Conservation (phyloP, 2,329 filamentous ascomycete species). For the Aspergillus ustus region DNA sequence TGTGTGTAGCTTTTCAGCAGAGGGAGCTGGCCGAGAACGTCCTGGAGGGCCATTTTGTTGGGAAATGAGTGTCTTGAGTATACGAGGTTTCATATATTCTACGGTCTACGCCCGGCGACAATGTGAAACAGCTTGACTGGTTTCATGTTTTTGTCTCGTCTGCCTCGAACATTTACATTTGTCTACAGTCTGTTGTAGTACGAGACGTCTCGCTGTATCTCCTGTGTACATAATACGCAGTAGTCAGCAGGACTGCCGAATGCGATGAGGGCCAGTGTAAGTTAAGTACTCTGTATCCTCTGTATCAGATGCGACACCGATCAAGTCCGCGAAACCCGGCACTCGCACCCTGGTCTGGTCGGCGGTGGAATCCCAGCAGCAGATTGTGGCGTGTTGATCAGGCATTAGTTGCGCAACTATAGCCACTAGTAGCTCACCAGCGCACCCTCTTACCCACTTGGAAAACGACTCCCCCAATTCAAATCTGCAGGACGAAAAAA, state of each 20-base stretch:
- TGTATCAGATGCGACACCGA: neutral
- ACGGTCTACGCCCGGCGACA: neutral
- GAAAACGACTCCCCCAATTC: neutral
- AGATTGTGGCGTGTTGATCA: conserved; percentile 7
- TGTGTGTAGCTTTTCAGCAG: conserved; percentile 29
- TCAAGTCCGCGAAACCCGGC: neutral
- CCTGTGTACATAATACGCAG: no score
- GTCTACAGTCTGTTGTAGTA: no score
- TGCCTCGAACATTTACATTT: no score
- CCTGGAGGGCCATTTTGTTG: conserved; percentile 18
- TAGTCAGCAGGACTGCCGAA: no score
- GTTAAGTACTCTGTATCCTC: no score
- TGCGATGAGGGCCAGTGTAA: no score
- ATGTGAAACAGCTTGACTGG: no score
- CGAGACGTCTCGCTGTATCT: no score
- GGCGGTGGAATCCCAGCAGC: neutral
- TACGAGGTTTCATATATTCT: neutral
- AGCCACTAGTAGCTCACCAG: conserved; percentile 10
- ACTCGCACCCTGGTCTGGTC: neutral
- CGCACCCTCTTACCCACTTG: neutral
- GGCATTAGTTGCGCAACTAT: conserved; percentile 1
- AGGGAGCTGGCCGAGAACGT: conserved; percentile 29
- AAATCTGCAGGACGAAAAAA: neutral
- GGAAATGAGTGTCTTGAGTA: neutral
- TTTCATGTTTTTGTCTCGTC: no score